These are phyloP conservation scores for Trichoderma atrobrunneum DNA, from an alignment of 2,329 filamentous ascomycete genomes.

Conservation along the genomic window DNA sequence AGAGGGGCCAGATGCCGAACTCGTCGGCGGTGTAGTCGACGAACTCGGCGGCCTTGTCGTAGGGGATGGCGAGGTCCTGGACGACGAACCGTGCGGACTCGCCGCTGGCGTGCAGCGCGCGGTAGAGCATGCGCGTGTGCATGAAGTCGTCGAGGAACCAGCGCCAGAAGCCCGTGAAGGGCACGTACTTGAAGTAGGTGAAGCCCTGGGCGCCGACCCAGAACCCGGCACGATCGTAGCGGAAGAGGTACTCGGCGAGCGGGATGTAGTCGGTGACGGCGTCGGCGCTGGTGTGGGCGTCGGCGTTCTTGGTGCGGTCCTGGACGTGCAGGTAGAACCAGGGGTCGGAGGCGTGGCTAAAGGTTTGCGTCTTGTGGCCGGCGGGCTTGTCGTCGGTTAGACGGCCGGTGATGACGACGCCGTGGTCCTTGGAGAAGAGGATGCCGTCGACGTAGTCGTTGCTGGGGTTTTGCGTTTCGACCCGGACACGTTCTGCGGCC, in stretches of 20 bases:
- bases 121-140: slow-evolving; percentile 72
- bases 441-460: too few relatives aligned
- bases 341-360: too few relatives aligned
- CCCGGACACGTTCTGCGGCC: too few relatives aligned
- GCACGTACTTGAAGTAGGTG: slow-evolving; percentile 62
- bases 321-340: slow-evolving; percentile 69
- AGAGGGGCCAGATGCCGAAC: slow-evolving; percentile 58
- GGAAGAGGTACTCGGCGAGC: slow-evolving; percentile 70
- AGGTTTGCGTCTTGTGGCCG: too few relatives aligned
- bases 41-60: slow-evolving; percentile 50
- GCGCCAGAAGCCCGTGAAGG: slow-evolving; percentile 63
- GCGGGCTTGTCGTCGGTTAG: too few relatives aligned
- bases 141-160: slow-evolving; percentile 70
- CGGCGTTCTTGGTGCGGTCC: slow-evolving; percentile 32
- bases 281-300: slow-evolving; percentile 19
- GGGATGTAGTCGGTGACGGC: slow-evolving; percentile 56
- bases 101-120: slow-evolving; percentile 65
- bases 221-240: slow-evolving; percentile 73
- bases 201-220: slow-evolving; percentile 68
- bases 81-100: slow-evolving; percentile 64
- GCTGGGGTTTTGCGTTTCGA: too few relatives aligned
- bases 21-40: slow-evolving; percentile 52
- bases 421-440: too few relatives aligned
- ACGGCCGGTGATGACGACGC: too few relatives aligned
- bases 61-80: slow-evolving; percentile 63